Evolutionary conservation across 495 filamentous ascomycete species (phyloP), one percentile per base, ranked within the genome.

Genomic region (Aspergillus sclerotiicarbonarius): DNA sequence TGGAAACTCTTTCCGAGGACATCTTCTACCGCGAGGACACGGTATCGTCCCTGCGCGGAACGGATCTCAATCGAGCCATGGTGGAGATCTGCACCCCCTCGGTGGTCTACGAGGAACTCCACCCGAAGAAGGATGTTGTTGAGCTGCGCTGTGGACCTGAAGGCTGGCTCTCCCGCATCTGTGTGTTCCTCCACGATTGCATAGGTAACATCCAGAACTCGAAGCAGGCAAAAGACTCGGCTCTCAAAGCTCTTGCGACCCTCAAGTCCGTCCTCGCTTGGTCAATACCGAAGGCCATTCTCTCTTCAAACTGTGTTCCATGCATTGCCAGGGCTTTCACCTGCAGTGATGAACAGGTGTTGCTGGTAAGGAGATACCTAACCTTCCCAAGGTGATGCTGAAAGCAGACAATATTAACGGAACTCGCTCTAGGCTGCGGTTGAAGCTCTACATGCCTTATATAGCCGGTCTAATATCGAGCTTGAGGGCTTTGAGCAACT

Each of bases 1-100:
- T 99, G 52, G 94, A 98, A 74, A 90, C 87, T n/a, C 79, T 98
- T 46, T 96, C 92, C 4, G 95, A 98, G 62, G 95, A 97, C 61
- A 83, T 98, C 30, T 96, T 97, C 73, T 90, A 87, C 60, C 84
- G 87, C 4, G 94, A 98, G 60, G 94, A 98, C 74, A 80, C 87
- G 4, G 85, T 89, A 5, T 92, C 92, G 25, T 90, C 86, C 13
- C 67, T 96, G 54, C 85, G 94, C 46, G 90, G 91, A 64, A 85
- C 84, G 33, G 85, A 90, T 20, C 80, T 99, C 53, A 95, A 91
- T 67, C 88, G 88, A 64, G 89, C 90, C 9, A 88, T 92, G 65
- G 87, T 96, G 55, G 93, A 98, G 62, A 91, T 98, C 51, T 96
- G 96, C 68, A 91, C 90, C 0, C 91, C 95, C 5, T 75, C 84